Evolutionary conservation across 1,139 yeast genomes (phyloP), one percentile per base, ranked within the genome.

Genomic region (Geotrichum restrictum): DNA sequence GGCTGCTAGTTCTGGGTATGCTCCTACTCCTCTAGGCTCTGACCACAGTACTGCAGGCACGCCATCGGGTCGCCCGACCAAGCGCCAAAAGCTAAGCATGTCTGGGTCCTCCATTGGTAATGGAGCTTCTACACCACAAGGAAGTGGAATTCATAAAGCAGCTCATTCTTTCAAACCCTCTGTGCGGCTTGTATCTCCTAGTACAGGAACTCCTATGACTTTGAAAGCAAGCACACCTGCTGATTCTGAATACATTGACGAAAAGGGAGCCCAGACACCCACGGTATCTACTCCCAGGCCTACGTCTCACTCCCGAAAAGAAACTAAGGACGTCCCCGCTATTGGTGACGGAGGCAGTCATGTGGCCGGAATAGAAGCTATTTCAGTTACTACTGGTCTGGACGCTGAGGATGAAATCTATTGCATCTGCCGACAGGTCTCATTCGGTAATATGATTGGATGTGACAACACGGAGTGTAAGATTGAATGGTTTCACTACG

Each of bases 391-490:
- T n/a, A 33, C 37, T 3, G 49, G 45, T 8, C 39, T 39, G 14
- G 91, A 83, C 49, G 89, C 83, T 59, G 87, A 85, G 27, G 56
- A 53, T 37, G 69, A 82, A 77, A 69, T 65, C 13, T 88, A 88
- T 67, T 88, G 96, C 68, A 80, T 84, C 69, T 88, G 96, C 66
- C 88, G 85, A 61, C 80, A 88, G 58, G 89, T 85, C 0, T 85
- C 95, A 1, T 86, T 83, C 70, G 96, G 96, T 11, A 88, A 87
- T 60, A 88, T 88, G 96, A 83, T 88, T 68, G 96, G 95, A 0
- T 88, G 96, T 68, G 96, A 88, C 66, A 85, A 85, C 62, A 82
- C 80, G 18, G 82, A 82, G 59, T 88, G 96, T 72, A 79, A 82
- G 59, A 82, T 75, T 62, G 96, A 88, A 66, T 88, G 96, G 96